A percentile compares a stretch with the other conserved stretches of the same genome.
These are phyloP conservation scores for Cercospora sp. DNA, from an alignment of 2,329 filamentous ascomycete species.

Conservation along the genomic window DNA sequence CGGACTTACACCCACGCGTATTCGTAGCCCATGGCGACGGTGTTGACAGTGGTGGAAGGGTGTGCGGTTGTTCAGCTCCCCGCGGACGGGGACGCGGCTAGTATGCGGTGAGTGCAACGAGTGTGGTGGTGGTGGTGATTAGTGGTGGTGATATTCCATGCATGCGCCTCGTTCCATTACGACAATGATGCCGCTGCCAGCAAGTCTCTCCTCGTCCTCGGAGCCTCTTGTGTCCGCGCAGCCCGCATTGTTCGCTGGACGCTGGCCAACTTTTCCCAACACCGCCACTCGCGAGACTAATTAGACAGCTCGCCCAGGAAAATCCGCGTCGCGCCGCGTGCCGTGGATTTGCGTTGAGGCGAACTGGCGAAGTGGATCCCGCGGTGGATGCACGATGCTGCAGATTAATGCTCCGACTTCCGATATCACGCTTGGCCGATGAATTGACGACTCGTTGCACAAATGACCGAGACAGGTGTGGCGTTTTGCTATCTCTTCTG, in stretches of 20 bases:
- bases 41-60: background rate
- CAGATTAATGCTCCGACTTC: background rate
- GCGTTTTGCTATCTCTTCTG: background rate
- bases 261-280: background rate
- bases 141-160: background rate
- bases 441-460: background rate
- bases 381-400: background rate
- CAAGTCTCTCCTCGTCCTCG: background rate
- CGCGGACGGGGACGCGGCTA: background rate
- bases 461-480: background rate
- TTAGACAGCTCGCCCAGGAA: background rate
- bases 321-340: background rate
- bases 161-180: constrained; percentile 14
- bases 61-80: background rate
- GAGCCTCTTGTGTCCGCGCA: background rate
- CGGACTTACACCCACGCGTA: constrained; percentile 62
- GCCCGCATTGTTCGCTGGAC: background rate
- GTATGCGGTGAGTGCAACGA: constrained; percentile 6
- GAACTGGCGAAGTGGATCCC: background rate
- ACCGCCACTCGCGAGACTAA: background rate
- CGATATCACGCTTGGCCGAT: background rate
- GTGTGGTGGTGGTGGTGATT: background rate
- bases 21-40: constrained; percentile 56
- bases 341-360: background rate
- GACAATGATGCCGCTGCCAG: background rate